Conservation (phyloP, 2,329 filamentous ascomycete species). For the Botrytis sinoallii region DNA sequence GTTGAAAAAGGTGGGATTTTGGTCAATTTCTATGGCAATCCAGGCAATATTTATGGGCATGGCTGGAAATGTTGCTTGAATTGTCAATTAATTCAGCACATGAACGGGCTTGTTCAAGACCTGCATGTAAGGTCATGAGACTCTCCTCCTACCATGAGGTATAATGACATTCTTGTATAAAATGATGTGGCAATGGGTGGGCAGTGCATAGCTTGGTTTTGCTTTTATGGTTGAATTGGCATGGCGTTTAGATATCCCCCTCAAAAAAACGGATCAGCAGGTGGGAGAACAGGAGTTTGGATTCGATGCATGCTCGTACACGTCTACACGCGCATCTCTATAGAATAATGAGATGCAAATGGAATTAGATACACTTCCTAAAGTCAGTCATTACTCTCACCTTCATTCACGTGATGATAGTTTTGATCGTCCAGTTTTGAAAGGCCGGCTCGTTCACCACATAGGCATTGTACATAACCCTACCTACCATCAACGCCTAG, state of each 20-base stretch:
- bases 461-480: background rate
- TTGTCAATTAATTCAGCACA: background rate
- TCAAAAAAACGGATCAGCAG: constrained; percentile 3
- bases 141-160: background rate
- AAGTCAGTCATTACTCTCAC: background rate
- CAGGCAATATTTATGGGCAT: constrained; percentile 95
- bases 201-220: background rate
- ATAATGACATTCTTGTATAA: constrained; percentile 1
- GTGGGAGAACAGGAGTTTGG: constrained; percentile 6
- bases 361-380: background rate
- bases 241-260: constrained; percentile 16
- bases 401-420: background rate
- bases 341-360: background rate
- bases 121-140: background rate
- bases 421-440: background rate
- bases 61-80: constrained; percentile 70
- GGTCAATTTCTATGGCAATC: constrained; percentile 87
- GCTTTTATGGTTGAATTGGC: background rate
- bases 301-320: background rate
- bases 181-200: background rate
- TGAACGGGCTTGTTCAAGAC: background rate
- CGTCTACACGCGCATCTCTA: background rate
- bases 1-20: constrained; percentile 94
- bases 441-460: background rate
- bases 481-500: background rate